Conservation (phyloP, 2,329 filamentous ascomycete genomes). For the Arthrobotrys iridis region DNA sequence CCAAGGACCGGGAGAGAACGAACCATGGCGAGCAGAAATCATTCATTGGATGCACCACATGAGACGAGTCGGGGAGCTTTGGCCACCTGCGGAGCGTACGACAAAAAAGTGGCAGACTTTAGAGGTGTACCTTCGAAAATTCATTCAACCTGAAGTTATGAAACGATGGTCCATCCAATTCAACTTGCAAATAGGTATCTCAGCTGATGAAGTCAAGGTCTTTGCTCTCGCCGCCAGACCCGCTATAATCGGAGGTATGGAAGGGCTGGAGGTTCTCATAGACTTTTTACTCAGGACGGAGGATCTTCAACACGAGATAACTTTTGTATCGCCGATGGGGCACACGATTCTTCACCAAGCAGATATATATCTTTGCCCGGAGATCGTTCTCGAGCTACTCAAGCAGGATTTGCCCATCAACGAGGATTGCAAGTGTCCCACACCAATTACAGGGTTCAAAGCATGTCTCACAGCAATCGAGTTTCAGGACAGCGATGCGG, state of each 20-base stretch:
- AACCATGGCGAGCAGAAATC: conserved; percentile 9
- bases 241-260: background rate
- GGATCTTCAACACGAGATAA: background rate
- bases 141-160: conserved; percentile 2
- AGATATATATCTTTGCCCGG: background rate
- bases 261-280: background rate
- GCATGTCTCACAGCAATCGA: background rate
- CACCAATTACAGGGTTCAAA: background rate
- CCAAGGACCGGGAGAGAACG: background rate
- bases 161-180: conserved; percentile 13
- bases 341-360: background rate
- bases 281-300: conserved; percentile 12
- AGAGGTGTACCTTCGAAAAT: conserved; percentile 6
- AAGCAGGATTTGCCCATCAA: background rate
- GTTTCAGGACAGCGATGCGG: background rate
- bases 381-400: background rate
- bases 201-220: background rate
- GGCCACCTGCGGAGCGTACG: conserved; percentile 6
- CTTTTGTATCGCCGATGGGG: background rate
- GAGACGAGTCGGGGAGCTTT: background rate
- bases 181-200: background rate
- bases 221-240: background rate
- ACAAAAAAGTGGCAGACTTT: conserved; percentile 19
- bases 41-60: conserved; percentile 11
- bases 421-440: background rate